Percentiles rank a stretch among this genome's conserved stretches.
These are phyloP conservation scores for Amaranthus palmeri DNA, from an alignment of 148 eudicot genomes.

Conservation along the genomic window DNA sequence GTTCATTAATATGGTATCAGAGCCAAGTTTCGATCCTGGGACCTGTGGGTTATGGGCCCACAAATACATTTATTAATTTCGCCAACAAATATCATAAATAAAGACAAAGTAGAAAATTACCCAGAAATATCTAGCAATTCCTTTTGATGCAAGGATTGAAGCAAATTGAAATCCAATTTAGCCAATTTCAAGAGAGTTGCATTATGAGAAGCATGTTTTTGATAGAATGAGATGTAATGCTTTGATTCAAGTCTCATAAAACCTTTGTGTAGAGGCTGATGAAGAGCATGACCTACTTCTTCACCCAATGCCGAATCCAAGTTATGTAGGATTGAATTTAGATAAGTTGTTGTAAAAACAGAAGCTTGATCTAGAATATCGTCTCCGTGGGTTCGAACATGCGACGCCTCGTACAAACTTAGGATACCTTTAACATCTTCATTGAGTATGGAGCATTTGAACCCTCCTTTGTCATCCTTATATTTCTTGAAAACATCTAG, in stretches of 20 bases:
- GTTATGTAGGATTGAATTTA: not conserved
- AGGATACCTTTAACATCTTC: slow-evolving; percentile 16
- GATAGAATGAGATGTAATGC: slow-evolving; percentile 18
- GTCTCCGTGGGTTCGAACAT: slow-evolving; percentile 19
- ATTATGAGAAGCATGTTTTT: slow-evolving; percentile 7
- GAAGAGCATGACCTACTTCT: slow-evolving; percentile 32
- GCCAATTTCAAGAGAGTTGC: slow-evolving; percentile 21
- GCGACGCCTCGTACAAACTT: slow-evolving; percentile 25
- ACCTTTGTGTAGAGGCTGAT: slow-evolving; percentile 28
- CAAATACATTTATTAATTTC: no score
- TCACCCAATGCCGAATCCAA: slow-evolving; percentile 7
- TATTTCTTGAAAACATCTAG: slow-evolving; percentile 24
- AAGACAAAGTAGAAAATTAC: slow-evolving; percentile 9
- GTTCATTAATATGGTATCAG: no score
- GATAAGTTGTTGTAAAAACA: slow-evolving; percentile 26
- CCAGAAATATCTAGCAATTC: slow-evolving; percentile 26
- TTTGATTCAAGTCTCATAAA: slow-evolving; percentile 9
- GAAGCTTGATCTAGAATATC: slow-evolving; percentile 25
- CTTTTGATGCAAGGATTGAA: slow-evolving; percentile 24
- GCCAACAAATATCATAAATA: not conserved
- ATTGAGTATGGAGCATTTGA: not conserved
- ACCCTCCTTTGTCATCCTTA: slow-evolving; percentile 7
- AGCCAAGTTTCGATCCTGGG: no score
- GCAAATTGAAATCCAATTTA: slow-evolving; percentile 24
- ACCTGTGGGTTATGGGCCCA: no score